Evolutionary conservation across 2,329 filamentous ascomycete species (phyloP).

Genomic region (Colletotrichum sp.): DNA sequence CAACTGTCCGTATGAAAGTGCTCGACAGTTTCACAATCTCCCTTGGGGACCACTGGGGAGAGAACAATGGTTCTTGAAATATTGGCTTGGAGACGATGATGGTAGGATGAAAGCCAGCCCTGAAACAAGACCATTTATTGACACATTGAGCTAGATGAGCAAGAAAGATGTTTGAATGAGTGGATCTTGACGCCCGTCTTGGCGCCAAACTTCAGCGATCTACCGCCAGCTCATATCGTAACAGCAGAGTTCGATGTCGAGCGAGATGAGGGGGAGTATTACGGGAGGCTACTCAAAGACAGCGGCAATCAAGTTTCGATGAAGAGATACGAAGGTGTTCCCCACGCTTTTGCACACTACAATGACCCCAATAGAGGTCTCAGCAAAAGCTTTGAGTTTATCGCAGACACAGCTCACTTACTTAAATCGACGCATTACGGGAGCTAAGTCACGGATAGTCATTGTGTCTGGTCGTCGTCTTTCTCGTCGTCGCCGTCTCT

Average conservation of each 20-base stretch:
- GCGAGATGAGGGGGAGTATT: conserved; percentile 37
- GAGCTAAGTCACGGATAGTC: too few relatives aligned
- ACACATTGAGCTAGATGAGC: neutral
- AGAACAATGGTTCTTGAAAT: conserved; percentile 35
- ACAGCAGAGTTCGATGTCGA: conserved; percentile 39
- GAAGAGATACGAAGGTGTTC: conserved; percentile 31
- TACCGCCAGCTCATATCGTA: conserved; percentile 34
- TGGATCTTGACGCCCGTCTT: conserved; percentile 22
- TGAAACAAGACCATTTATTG: neutral
- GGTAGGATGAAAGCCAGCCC: conserved; percentile 15
- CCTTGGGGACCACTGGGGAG: conserved; percentile 33
- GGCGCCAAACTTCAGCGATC: conserved; percentile 27
- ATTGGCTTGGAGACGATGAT: conserved; percentile 32
- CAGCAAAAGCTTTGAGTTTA: conserved; percentile 29
- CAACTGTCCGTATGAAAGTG: conserved; percentile 31
- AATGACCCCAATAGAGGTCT: conserved; percentile 30
- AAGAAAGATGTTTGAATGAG: neutral
- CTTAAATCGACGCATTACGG: neutral
- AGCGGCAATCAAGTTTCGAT: conserved; percentile 29
- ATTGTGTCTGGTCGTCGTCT: too few relatives aligned
- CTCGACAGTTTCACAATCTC: conserved; percentile 23
- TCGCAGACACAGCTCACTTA: conserved; percentile 28
- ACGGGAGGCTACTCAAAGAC: conserved; percentile 24
- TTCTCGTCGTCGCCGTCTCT: too few relatives aligned
- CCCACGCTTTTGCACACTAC: conserved; percentile 33